Percentiles rank a stretch among this genome's conserved stretches.
Evolutionary conservation across 208 protist species (phyloP).

Genomic region (Phytomonas sp.): DNA sequence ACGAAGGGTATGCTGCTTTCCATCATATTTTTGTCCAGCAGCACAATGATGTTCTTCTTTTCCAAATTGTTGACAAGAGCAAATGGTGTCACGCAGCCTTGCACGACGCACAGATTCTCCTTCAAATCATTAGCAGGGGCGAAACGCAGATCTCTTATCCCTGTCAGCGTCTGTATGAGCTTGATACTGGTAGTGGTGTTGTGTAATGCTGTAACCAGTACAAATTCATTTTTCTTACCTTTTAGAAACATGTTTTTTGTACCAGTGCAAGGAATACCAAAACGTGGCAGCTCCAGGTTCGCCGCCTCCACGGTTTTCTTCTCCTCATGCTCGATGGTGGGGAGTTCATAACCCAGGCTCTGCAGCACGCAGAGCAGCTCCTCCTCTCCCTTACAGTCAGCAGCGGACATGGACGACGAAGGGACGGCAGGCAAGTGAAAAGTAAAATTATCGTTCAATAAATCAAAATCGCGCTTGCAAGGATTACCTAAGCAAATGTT

Average conservation of each 20-base stretch:
- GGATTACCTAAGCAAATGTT: neutral
- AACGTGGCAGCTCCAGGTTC: constrained; percentile 14
- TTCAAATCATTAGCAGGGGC: constrained; percentile 52
- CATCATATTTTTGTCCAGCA: constrained; percentile 60
- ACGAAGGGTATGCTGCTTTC: constrained; percentile 35
- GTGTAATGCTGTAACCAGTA: constrained; percentile 62
- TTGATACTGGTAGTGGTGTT: constrained; percentile 76
- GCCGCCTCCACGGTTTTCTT: constrained; percentile 72
- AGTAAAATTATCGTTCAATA: neutral
- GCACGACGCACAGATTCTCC: constrained; percentile 62
- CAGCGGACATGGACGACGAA: constrained; percentile 29
- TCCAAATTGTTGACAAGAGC: constrained; percentile 73
- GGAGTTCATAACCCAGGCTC: constrained; percentile 28
- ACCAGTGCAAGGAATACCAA: constrained; percentile 16
- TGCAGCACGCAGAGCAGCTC: constrained; percentile 37
- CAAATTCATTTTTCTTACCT: constrained; percentile 84
- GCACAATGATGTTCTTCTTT: constrained; percentile 54
- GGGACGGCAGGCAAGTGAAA: neutral
- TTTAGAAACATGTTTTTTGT: constrained; percentile 89
- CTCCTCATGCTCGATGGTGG: constrained; percentile 63
- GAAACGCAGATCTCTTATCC: constrained; percentile 77
- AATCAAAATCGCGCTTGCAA: neutral
- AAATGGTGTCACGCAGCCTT: constrained; percentile 77
- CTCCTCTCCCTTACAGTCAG: constrained; percentile 45
- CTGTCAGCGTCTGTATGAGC: constrained; percentile 50